These are phyloP conservation scores for Saccharum hybrid DNA, from an alignment of 202 grass and related monocot genomes.

Conservation along the genomic window DNA sequence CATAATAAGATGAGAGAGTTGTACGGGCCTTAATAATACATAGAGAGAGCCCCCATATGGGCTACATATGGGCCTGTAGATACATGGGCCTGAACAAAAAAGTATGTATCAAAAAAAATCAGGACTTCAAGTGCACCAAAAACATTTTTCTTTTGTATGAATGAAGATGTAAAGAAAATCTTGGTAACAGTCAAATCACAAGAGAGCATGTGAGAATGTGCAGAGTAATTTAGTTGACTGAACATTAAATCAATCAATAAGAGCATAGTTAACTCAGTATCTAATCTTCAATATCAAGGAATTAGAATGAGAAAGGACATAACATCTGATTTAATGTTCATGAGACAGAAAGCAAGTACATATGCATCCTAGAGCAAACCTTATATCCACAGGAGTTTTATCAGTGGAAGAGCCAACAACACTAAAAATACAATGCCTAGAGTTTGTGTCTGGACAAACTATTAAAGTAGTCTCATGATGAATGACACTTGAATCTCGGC, in stretches of 20 bases:
- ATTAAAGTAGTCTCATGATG: conserved; percentile 33
- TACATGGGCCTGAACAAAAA: no score
- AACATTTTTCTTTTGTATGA: neutral
- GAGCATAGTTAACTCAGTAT: neutral
- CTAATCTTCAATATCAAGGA: neutral
- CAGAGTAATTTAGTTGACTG: neutral
- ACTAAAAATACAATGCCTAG: conserved; percentile 33
- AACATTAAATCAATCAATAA: neutral
- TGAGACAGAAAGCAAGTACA: neutral
- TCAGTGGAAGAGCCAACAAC: neutral
- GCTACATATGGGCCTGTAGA: no score
- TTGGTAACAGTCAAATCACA: neutral
- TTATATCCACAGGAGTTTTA: conserved; percentile 36
- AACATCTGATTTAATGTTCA: neutral
- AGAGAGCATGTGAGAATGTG: neutral
- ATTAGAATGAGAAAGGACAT: neutral
- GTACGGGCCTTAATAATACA: neutral
- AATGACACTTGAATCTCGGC: conserved; percentile 35
- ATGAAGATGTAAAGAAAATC: neutral
- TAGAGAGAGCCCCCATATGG: no score
- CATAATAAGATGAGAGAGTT: neutral
- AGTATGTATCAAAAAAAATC: no score
- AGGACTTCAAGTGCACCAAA: neutral
- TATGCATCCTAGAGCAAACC: conserved; percentile 16
- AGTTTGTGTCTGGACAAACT: conserved; percentile 45